Evolutionary conservation across 2,329 filamentous ascomycete genomes (phyloP).

Genomic region (Fusarium succisae): DNA sequence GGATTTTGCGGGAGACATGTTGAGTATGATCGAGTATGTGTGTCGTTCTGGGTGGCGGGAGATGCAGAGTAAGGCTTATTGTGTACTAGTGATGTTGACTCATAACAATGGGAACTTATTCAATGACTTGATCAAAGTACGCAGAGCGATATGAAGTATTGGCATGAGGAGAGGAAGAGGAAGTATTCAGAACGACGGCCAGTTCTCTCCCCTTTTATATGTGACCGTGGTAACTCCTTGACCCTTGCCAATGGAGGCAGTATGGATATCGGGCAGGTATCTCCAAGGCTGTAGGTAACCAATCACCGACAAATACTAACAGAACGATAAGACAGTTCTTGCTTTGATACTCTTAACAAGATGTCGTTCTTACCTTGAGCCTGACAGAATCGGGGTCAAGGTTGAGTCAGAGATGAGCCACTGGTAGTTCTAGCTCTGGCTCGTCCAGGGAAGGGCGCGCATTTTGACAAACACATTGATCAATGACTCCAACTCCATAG

Average conservation of each 20-base stretch:
- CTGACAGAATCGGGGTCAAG: neutral
- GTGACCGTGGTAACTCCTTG: neutral
- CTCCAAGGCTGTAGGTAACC: no score
- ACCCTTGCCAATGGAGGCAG: neutral
- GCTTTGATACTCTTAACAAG: neutral
- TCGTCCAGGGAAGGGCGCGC: neutral
- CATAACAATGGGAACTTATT: neutral
- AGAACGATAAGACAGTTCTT: neutral
- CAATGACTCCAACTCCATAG: neutral
- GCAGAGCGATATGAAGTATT: no score
- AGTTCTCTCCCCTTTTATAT: neutral
- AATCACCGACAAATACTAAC: neutral
- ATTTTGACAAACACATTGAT: neutral
- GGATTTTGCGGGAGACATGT: neutral
- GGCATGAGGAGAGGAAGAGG: no score
- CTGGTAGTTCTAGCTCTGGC: neutral
- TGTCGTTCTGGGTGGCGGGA: neutral
- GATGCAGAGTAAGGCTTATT: neutral
- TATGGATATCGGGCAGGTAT: neutral
- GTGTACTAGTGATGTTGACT: neutral
- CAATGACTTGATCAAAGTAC: neutral
- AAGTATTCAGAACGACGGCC: no score
- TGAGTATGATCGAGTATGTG: neutral
- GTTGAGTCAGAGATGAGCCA: neutral
- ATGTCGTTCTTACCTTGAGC: neutral